These are phyloP conservation scores for Xylaria flabelliformis DNA, from an alignment of 495 filamentous ascomycete species.

Conservation along the genomic window DNA sequence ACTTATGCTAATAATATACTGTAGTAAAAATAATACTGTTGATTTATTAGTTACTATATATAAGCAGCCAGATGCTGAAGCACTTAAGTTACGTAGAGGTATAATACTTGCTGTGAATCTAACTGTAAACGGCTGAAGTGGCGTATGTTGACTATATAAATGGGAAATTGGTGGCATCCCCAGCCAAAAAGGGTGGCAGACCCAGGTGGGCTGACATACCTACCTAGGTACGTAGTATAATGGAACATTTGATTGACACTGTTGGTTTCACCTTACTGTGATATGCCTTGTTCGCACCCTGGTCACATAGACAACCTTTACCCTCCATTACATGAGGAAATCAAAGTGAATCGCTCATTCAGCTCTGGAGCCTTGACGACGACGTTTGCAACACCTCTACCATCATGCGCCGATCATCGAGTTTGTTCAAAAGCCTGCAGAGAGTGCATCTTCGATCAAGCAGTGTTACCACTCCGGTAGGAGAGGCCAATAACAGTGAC, in stretches of 20 bases:
- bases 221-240: neutral
- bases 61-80: too few relatives aligned
- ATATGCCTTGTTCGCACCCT: neutral
- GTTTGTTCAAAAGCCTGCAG: conserved; percentile 15
- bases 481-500: neutral
- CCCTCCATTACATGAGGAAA: neutral
- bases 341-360: neutral
- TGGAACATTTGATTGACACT: neutral
- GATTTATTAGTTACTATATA: too few relatives aligned
- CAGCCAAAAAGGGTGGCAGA: too few relatives aligned
- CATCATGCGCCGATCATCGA: conserved; percentile 20
- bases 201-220: too few relatives aligned
- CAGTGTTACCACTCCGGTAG: neutral
- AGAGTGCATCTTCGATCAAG: conserved; percentile 11
- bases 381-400: neutral
- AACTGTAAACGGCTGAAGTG: too few relatives aligned
- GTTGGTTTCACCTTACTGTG: conserved; percentile 1
- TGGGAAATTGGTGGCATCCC: too few relatives aligned
- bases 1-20: too few relatives aligned
- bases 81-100: too few relatives aligned
- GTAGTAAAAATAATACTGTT: too few relatives aligned
- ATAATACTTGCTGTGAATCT: too few relatives aligned
- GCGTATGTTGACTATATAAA: too few relatives aligned
- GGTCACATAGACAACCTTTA: neutral
- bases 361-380: neutral